These are phyloP conservation scores for Erigeron philadelphicus DNA, from an alignment of 140 eudicot species.

Conservation along the genomic window DNA sequence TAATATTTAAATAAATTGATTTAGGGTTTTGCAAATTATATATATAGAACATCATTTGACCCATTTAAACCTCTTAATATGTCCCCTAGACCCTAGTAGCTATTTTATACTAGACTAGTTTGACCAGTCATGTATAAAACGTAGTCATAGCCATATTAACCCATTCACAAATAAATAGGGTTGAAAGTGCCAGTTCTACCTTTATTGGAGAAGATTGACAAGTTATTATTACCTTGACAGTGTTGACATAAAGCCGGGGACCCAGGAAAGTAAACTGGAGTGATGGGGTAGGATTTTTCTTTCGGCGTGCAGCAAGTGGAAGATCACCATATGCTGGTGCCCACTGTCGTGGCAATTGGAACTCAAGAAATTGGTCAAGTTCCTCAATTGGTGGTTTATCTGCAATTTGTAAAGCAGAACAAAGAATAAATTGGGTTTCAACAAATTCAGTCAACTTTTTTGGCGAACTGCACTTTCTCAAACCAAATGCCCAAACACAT, in stretches of 20 bases:
- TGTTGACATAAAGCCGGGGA: conserved; percentile 85
- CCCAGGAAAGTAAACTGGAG: conserved; percentile 85
- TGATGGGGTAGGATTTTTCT: conserved; percentile 69
- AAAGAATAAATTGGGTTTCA: neutral
- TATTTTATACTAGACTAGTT: neutral
- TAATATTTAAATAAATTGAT: too few relatives aligned
- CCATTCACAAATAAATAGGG: neutral
- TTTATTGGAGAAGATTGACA: neutral
- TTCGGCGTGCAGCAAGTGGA: conserved; percentile 78
- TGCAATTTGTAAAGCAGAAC: conserved; percentile 30
- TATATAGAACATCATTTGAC: too few relatives aligned
- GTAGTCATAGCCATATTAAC: neutral
- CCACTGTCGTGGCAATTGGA: conserved; percentile 97
- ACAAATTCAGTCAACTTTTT: neutral
- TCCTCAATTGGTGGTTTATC: conserved; percentile 97
- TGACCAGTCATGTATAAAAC: neutral
- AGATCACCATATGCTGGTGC: conserved; percentile 90
- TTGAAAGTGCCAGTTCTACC: neutral
- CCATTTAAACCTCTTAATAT: neutral
- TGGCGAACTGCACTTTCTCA: neutral
- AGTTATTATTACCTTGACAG: conserved; percentile 53
- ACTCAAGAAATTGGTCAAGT: conserved; percentile 82
- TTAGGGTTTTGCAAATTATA: too few relatives aligned
- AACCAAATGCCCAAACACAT: too few relatives aligned
- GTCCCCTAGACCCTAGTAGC: neutral